Evolutionary conservation across 371 early-diverging fungal genomes (phyloP), one percentile per base, ranked within the genome.

Genomic region (Mortierella sp.): DNA sequence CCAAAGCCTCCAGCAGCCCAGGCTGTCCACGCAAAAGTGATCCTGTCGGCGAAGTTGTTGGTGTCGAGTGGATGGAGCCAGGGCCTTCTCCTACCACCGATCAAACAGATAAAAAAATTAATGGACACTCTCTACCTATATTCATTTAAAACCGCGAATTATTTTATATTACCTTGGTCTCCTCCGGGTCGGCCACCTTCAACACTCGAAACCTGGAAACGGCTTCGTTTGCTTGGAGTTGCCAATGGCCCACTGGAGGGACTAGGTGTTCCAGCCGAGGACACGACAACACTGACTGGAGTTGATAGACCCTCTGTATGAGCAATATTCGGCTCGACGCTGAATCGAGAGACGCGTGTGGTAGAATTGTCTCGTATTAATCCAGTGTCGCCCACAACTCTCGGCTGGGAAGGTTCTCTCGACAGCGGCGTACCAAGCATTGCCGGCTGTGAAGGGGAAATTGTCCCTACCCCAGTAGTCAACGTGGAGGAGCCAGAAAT

Each of bases 201-300:
- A 28, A 75, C 80, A 45, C 61, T 79, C 20, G 80, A 71, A 24
- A 81, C 73, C 60, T 81, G 76, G 62, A 83, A 83, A 6, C 83
- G 77, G 71, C 83, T 77, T 43, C 73, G 62, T 49, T 80, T 80
- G 37, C 57, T 67, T n/a, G 59, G 67, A 2, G 71, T 24, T 26
- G 40, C 43, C 26, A 32, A 26, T 24, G 10, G 62, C 22, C 40
- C 47, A 45, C 43, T 62, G 1, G 26, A 24, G 18, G 64, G 5
- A 28, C 9, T 63, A 28, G 68, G 67, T 9, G 77, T 66, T 12
- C 66, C 70, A 1, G 64, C 18, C 10, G 66, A 24, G 16, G 64
- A 62, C 5, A 28, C 37, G 5, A 64, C 6, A 5, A 30, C 49
- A 55, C 65, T 66, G 18, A 24, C 35, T 62, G 64, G 18, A 18